These are phyloP conservation scores for Omphalotus olearius DNA, from an alignment of 1,284 basidiomycete genomes.

Conservation along the genomic window DNA sequence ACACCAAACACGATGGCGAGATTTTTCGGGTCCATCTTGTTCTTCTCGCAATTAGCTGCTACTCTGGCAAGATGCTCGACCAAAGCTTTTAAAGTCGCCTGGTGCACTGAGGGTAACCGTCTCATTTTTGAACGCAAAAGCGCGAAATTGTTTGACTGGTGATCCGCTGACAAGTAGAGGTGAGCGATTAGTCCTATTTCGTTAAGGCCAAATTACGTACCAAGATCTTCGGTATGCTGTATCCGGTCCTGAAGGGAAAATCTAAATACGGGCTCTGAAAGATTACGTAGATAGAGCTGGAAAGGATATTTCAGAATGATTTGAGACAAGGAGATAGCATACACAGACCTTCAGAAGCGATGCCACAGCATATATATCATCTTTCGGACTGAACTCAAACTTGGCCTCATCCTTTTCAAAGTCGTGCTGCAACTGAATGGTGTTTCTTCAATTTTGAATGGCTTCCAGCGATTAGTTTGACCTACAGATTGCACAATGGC, in stretches of 20 bases:
- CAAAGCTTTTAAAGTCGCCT: conserved; percentile 84
- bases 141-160: conserved; percentile 68
- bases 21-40: conserved; percentile 95
- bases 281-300: conserved; percentile 83
- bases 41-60: conserved; percentile 63
- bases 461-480: conserved; percentile 27
- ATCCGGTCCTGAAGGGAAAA: conserved; percentile 81
- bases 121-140: conserved; percentile 79
- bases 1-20: conserved; percentile 83
- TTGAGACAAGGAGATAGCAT: neutral
- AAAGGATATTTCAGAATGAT: neutral
- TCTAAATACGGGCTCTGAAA: conserved; percentile 91
- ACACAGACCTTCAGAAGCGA: conserved; percentile 81
- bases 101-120: conserved; percentile 82
- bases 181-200: neutral
- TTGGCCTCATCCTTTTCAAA: conserved; percentile 87
- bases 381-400: conserved; percentile 77
- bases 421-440: conserved; percentile 71
- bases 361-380: conserved; percentile 89
- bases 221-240: conserved; percentile 75
- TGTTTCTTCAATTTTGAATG: conserved; percentile 6
- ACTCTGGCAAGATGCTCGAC: conserved; percentile 86
- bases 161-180: conserved; percentile 47
- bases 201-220: conserved; percentile 35
- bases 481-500: conserved; percentile 71